Evolutionary conservation across 2,329 filamentous ascomycete genomes (phyloP).

Genomic region (Alternaria sp.): DNA sequence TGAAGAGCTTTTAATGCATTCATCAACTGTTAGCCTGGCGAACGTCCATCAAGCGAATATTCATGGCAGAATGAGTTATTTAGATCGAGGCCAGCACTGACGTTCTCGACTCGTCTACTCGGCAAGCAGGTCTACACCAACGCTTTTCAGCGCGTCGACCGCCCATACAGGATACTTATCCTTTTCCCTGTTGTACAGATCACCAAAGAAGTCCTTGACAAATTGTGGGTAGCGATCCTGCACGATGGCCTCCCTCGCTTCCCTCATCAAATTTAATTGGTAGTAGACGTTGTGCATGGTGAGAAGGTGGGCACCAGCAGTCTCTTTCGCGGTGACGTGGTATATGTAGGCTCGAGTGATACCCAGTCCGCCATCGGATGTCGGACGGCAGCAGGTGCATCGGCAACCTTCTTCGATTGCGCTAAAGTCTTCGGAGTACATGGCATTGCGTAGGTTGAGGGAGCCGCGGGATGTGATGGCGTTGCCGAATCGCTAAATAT

Average conservation of each 20-base stretch:
- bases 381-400: constrained; percentile 76
- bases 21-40: neutral
- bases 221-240: constrained; percentile 82
- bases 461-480: constrained; percentile 82
- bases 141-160: constrained; percentile 74
- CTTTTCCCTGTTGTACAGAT: constrained; percentile 69
- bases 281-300: constrained; percentile 98
- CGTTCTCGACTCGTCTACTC: constrained; percentile 12
- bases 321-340: constrained; percentile 93
- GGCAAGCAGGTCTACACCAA: constrained; percentile 66
- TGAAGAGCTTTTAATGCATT: neutral
- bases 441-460: constrained; percentile 81
- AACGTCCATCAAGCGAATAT: neutral
- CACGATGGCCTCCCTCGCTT: constrained; percentile 76
- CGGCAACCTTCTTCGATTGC: constrained; percentile 83
- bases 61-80: neutral
- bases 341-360: constrained; percentile 89
- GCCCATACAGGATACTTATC: constrained; percentile 81
- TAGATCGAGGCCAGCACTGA: neutral
- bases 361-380: constrained; percentile 72
- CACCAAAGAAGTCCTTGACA: constrained; percentile 76
- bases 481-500: constrained; percentile 78
- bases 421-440: constrained; percentile 78
- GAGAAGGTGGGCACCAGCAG: constrained; percentile 82
- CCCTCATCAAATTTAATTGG: constrained; percentile 81